These are phyloP conservation scores for Irpex lacteus DNA, from an alignment of 1,284 basidiomycete species.

Conservation along the genomic window DNA sequence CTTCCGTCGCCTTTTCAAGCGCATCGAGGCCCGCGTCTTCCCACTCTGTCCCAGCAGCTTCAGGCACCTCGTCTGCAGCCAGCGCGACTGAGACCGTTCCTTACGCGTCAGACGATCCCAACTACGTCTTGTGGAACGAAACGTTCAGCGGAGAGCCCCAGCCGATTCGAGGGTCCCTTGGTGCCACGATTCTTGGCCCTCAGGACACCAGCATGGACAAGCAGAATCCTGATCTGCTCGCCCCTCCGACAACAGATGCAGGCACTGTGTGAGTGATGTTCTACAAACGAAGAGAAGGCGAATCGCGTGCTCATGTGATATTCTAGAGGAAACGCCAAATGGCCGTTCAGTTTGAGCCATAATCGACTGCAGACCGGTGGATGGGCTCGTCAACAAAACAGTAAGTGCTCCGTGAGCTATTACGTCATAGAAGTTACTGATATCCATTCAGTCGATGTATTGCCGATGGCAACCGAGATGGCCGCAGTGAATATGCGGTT, in stretches of 20 bases:
- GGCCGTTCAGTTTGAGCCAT: slow-evolving; percentile 64
- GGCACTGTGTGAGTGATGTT: slow-evolving; percentile 48
- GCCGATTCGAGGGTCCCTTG: slow-evolving; percentile 38
- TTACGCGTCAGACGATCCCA: slow-evolving; percentile 17
- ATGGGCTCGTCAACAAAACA: slow-evolving; percentile 66
- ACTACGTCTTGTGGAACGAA: slow-evolving; percentile 13
- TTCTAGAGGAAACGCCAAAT: slow-evolving; percentile 55
- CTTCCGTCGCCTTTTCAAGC: background rate
- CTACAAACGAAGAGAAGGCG: background rate
- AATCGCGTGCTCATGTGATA: background rate
- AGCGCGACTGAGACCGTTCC: slow-evolving; percentile 12
- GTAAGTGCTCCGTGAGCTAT: slow-evolving; percentile 28
- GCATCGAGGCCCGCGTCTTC: background rate
- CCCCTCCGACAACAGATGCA: slow-evolving; percentile 60
- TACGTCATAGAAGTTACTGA: background rate
- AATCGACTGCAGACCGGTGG: slow-evolving; percentile 66
- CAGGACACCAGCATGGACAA: slow-evolving; percentile 45
- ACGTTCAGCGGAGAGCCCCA: slow-evolving; percentile 21
- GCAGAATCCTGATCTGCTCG: slow-evolving; percentile 57
- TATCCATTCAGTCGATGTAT: slow-evolving; percentile 35
- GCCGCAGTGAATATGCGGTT: slow-evolving; percentile 54
- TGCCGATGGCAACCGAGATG: slow-evolving; percentile 52
- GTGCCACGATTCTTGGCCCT: slow-evolving; percentile 53
- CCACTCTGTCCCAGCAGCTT: background rate
- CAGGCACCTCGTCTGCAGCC: slow-evolving; percentile 1